These are phyloP conservation scores for Didymella glomerata DNA, from an alignment of 2,329 filamentous ascomycete genomes.

Conservation along the genomic window DNA sequence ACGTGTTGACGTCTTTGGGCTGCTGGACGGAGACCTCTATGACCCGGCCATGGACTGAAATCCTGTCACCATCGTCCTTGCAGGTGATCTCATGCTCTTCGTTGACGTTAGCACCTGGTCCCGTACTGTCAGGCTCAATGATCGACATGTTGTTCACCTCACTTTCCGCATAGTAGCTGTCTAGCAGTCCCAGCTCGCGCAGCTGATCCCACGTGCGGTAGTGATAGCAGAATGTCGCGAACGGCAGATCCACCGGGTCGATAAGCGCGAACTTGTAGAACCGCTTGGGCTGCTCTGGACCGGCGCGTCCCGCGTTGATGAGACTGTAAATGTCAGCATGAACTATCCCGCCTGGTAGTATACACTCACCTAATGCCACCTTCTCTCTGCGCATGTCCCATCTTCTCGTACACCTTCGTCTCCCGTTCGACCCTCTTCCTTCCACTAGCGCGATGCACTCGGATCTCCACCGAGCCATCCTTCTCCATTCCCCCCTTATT, in stretches of 20 bases:
- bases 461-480: conserved; percentile 52
- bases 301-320: conserved; percentile 49
- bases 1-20: background rate
- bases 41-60: conserved; percentile 1
- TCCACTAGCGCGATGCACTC: conserved; percentile 52
- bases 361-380: conserved; percentile 44
- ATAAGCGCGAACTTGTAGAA: conserved; percentile 61
- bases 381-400: background rate
- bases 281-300: conserved; percentile 52
- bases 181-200: conserved; percentile 33
- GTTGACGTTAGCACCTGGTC: background rate
- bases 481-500: conserved; percentile 25
- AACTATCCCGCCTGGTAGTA: too few relatives aligned
- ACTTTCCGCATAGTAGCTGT: conserved; percentile 17
- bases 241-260: conserved; percentile 59
- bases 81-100: background rate
- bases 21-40: background rate
- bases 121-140: conserved; percentile 33
- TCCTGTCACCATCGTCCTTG: background rate
- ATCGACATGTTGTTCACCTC: conserved; percentile 36
- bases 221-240: conserved; percentile 56
- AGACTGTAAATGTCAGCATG: conserved; percentile 34
- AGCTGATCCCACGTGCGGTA: conserved; percentile 47
- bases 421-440: conserved; percentile 50
- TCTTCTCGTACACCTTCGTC: conserved; percentile 36